Conservation (phyloP, 108 stramenopile species). For the Discostella stelligeroides region DNA sequence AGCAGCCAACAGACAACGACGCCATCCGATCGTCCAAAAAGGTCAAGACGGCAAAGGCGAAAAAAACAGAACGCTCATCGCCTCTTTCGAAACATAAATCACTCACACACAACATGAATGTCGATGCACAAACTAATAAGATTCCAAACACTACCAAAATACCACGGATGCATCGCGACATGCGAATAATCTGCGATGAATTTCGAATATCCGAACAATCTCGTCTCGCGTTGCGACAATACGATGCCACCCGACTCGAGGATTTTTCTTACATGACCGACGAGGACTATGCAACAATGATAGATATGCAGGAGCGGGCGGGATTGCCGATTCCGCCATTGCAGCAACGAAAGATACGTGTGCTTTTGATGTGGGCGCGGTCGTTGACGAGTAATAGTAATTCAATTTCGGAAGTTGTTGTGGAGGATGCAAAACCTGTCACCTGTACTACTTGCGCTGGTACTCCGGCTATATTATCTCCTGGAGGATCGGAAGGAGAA, state of each 20-base stretch:
- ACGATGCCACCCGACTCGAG: neutral
- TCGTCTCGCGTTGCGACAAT: neutral
- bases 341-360: conserved; percentile 7
- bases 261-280: conserved; percentile 3
- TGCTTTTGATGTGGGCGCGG: neutral
- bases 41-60: too few relatives aligned
- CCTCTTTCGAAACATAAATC: too few relatives aligned
- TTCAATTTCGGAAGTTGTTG: neutral
- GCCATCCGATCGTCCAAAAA: too few relatives aligned
- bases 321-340: neutral
- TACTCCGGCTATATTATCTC: neutral
- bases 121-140: too few relatives aligned
- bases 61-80: too few relatives aligned
- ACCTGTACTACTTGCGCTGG: neutral
- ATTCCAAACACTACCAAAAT: too few relatives aligned
- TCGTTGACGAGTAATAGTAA: neutral
- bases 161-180: neutral
- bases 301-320: neutral
- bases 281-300: neutral
- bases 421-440: neutral
- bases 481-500: neutral
- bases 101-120: too few relatives aligned
- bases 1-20: too few relatives aligned
- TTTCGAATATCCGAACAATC: conserved; percentile 2
- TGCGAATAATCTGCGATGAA: neutral